A percentile compares a stretch with the other conserved stretches of the same genome.
These are phyloP conservation scores for Melampsora abietis-canadensis DNA, from an alignment of 1,284 basidiomycete genomes.

Conservation along the genomic window DNA sequence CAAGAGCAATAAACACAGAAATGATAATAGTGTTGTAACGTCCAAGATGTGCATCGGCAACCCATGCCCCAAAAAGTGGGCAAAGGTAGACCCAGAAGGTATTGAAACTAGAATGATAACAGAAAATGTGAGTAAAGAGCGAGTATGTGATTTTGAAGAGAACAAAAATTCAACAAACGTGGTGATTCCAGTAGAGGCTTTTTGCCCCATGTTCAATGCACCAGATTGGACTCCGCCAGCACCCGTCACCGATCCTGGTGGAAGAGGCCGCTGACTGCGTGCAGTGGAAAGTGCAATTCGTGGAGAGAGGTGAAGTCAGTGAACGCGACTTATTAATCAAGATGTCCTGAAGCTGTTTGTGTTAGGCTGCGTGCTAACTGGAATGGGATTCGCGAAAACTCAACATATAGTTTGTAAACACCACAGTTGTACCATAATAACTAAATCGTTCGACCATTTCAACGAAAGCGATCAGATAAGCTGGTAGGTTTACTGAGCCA, in stretches of 20 bases:
- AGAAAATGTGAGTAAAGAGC: neutral
- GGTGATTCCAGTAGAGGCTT: slow-evolving; percentile 45
- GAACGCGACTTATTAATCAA: neutral
- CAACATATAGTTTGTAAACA: slow-evolving; percentile 52
- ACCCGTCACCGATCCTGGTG: slow-evolving; percentile 45
- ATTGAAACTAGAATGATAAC: slow-evolving; percentile 33
- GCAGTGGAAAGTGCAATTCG: neutral
- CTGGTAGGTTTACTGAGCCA: slow-evolving; percentile 12
- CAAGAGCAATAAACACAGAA: slow-evolving; percentile 54
- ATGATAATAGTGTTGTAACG: slow-evolving; percentile 57
- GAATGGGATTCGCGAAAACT: neutral
- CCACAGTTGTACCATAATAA: slow-evolving; percentile 59
- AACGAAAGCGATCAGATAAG: slow-evolving; percentile 66
- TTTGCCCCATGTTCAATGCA: slow-evolving; percentile 51
- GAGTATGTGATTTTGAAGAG: neutral
- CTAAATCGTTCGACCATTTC: slow-evolving; percentile 75
- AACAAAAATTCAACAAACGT: slow-evolving; percentile 52
- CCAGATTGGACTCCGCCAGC: slow-evolving; percentile 47
- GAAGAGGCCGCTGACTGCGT: slow-evolving; percentile 49
- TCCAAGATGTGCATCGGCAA: slow-evolving; percentile 56
- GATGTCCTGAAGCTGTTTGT: neutral
- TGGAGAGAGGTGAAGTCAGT: neutral
- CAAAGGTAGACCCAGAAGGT: slow-evolving; percentile 50
- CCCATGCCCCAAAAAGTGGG: slow-evolving; percentile 52
- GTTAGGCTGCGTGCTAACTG: neutral